Percentiles rank a stretch among this genome's conserved stretches.
Evolutionary conservation across 2,329 filamentous ascomycete genomes (phyloP).

Genomic region (Talaromyces sp.): DNA sequence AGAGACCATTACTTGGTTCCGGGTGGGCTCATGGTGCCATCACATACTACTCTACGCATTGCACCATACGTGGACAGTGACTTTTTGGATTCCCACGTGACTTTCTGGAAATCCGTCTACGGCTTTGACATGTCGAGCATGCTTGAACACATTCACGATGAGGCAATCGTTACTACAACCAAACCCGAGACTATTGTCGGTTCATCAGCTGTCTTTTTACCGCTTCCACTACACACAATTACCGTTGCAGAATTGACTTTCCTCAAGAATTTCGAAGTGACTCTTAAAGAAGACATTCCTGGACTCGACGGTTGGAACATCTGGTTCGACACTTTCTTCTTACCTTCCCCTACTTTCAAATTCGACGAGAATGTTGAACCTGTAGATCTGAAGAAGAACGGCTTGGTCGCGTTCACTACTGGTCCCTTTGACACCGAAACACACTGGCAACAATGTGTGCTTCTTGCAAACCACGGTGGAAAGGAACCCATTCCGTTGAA

Average conservation of each 20-base stretch:
- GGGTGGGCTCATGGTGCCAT: conserved; percentile 80
- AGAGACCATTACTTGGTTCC: conserved; percentile 80
- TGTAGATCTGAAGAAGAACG: conserved; percentile 60
- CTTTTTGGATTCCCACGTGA: conserved; percentile 71
- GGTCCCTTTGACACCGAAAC: conserved; percentile 73
- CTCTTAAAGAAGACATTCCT: conserved; percentile 60
- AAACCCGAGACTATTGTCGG: conserved; percentile 53
- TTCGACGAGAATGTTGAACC: conserved; percentile 56
- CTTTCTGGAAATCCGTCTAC: conserved; percentile 90
- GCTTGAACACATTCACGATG: conserved; percentile 76
- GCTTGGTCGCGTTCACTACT: conserved; percentile 77
- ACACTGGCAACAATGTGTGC: conserved; percentile 84
- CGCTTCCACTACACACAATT: conserved; percentile 72
- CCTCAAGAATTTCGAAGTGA: conserved; percentile 62
- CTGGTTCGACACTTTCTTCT: conserved; percentile 95
- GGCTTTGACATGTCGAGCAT: conserved; percentile 93
- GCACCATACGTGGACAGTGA: conserved; percentile 76
- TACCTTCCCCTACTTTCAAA: conserved; percentile 53
- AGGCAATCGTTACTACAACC: conserved; percentile 74
- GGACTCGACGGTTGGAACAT: conserved; percentile 80
- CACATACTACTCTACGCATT: conserved; percentile 76
- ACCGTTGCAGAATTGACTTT: conserved; percentile 72
- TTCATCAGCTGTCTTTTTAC: conserved; percentile 63
- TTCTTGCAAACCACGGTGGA: conserved; percentile 62
- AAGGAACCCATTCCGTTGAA: conserved; percentile 48